Percentiles rank a stretch among this genome's conserved stretches.
Evolutionary conservation across 805 yeast genomes (phyloP).

Genomic region (Saccharomycopsis sp.): DNA sequence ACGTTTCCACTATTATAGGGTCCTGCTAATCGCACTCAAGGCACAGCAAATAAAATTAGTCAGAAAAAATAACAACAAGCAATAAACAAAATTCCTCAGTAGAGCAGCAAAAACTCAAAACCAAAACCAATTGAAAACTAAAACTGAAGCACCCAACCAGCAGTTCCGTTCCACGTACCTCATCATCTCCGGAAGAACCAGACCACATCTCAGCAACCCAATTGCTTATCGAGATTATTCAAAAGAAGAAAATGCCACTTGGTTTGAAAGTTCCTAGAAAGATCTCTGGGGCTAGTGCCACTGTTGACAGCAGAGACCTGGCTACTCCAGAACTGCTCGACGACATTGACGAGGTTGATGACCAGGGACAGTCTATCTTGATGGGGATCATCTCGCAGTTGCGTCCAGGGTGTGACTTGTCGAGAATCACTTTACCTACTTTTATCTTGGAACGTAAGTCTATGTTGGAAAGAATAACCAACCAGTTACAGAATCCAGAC

Average conservation of each 20-base stretch:
- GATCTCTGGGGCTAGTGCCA: background rate
- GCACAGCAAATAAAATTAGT: background rate
- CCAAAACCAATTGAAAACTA: background rate
- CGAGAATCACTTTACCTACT: slow-evolving; percentile 90
- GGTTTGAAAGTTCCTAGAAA: background rate
- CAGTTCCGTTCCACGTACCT: background rate
- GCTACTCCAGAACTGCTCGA: slow-evolving; percentile 31
- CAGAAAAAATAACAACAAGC: background rate
- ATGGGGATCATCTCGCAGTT: slow-evolving; percentile 85
- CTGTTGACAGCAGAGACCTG: background rate
- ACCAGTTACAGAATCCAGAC: slow-evolving; percentile 75
- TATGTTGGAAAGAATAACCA: slow-evolving; percentile 92
- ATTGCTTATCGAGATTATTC: no score
- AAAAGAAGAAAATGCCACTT: background rate
- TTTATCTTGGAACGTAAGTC: slow-evolving; percentile 92
- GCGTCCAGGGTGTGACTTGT: slow-evolving; percentile 85
- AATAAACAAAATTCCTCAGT: background rate
- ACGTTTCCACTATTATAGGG: no score
- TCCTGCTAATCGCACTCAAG: background rate
- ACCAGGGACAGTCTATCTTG: slow-evolving; percentile 79
- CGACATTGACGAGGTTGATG: slow-evolving; percentile 89
- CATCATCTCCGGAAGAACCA: background rate
- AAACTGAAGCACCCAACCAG: background rate
- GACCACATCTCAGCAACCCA: no score
- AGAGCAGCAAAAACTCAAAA: background rate